Evolutionary conservation across 148 eudicot species (phyloP), one percentile per base, ranked within the genome.

Genomic region (Tetragonia tetragonoides): DNA sequence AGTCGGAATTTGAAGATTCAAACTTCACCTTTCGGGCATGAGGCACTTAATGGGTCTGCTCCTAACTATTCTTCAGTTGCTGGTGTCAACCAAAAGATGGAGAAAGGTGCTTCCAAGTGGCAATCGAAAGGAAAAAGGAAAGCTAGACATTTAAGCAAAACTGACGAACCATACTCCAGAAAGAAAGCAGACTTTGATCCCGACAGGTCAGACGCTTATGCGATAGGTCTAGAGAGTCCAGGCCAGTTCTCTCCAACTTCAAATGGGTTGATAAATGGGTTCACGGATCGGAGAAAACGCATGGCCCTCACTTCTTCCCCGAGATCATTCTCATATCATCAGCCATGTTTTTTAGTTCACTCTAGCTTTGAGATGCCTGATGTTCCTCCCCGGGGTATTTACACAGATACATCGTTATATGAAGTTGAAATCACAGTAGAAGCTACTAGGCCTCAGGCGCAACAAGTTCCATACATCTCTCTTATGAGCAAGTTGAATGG

Each of bases 61-160:
- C 90, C 87, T 23, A 67, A 85, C 14, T 82, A 84, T 79, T 89
- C 88, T 28, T 84, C 91, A 65, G 73, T 86, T 65, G 77, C 81
- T 23, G 82, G 82, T 75, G 21, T 79, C 44, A 77, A 77, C 86
- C 81, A 51, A n/a, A 79, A 78, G 70, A 70, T 77, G 28, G 90
- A 85, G 78, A 83, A 86, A 65, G 85, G 85, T 66, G 78, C 92
- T 66, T 90, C 97, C 15, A 83, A 88, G 82, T 94, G 97, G 98
- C 89, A 92, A 83, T 82, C 81, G 28, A 94, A 94, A 81, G 93
- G 98, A 63, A 94, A 88, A 82, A 84, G 98, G 63, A 91, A 86
- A 63, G 85, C 88, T 11, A 81, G 95, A 56, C 81, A 77, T 78
- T 72, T 79, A 41, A 82, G 70, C 49, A 87, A 81, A 84, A 81